phyloP scores from a whole-genome alignment of 495 filamentous ascomycete genomes.

The Talaromyces nanjingensis region DNA sequence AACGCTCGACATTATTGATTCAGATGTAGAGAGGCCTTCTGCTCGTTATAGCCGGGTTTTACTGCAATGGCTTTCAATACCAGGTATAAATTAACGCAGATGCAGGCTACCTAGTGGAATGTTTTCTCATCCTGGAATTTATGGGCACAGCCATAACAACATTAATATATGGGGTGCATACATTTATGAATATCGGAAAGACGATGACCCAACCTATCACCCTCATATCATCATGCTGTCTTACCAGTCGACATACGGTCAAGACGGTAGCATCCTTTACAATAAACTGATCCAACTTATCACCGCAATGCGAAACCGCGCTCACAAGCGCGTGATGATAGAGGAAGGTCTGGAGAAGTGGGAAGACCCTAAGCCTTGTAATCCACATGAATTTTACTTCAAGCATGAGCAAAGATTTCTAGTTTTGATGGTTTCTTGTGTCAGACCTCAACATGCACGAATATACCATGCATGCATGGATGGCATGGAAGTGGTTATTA shows the following conservation, averaged over 20 bases:
- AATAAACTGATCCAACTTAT: conserved; percentile 2
- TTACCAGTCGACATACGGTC: not conserved
- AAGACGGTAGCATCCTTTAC: not conserved
- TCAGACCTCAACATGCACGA: conserved; percentile 11
- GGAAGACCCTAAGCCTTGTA: not conserved
- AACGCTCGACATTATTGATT: too few relatives aligned
- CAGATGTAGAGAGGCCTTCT: too few relatives aligned
- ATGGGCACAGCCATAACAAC: too few relatives aligned
- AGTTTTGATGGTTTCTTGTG: conserved; percentile 1
- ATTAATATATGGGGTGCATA: not conserved
- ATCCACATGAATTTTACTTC: not conserved
- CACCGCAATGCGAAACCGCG: not conserved
- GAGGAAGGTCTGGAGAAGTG: not conserved
- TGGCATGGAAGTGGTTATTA: not conserved
- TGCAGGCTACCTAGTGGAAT: too few relatives aligned
- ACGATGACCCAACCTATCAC: not conserved
- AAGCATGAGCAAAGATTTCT: conserved; percentile 5
- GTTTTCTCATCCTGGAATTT: too few relatives aligned
- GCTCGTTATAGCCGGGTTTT: too few relatives aligned
- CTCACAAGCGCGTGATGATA: not conserved
- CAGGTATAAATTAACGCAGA: too few relatives aligned
- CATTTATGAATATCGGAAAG: not conserved
- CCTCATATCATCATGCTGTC: conserved; percentile 5
- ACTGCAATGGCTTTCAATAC: too few relatives aligned
- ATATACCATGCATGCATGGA: conserved; percentile 13